phyloP scores from a whole-genome alignment of 177 flowering plant genomes.

The Vitis hybrid region DNA sequence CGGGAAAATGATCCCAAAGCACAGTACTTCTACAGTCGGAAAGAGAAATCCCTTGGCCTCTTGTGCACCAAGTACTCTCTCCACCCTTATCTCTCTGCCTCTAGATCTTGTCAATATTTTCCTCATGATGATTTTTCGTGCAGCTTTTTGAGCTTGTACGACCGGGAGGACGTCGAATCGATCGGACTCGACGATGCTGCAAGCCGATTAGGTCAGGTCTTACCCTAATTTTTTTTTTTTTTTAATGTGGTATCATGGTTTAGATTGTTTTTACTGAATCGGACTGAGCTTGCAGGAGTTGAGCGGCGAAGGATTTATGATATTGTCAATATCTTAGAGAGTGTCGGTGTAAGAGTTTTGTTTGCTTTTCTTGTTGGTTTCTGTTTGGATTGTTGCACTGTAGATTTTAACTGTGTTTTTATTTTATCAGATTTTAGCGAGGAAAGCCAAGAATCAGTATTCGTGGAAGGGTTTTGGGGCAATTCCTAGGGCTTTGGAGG shows the following conservation, averaged over 20 bases:
- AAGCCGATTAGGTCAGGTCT: slow-evolving; percentile 29
- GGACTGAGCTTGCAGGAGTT: slow-evolving; percentile 50
- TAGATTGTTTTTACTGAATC: not conserved
- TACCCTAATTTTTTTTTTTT: not conserved
- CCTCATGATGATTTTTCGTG: not conserved
- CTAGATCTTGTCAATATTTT: not conserved
- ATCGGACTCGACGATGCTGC: slow-evolving; percentile 77
- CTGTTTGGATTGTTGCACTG: not conserved
- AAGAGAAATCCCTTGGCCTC: slow-evolving; percentile 33
- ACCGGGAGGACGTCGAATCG: slow-evolving; percentile 56
- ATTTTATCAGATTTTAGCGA: slow-evolving; percentile 50
- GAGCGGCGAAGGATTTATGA: slow-evolving; percentile 88
- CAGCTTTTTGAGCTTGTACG: slow-evolving; percentile 69
- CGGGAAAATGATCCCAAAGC: slow-evolving; percentile 22
- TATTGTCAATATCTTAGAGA: slow-evolving; percentile 81
- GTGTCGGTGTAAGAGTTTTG: slow-evolving; percentile 62
- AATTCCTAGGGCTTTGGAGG: slow-evolving; percentile 58
- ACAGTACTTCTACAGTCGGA: slow-evolving; percentile 24
- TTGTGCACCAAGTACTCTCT: slow-evolving; percentile 29
- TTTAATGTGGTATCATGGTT: not conserved
- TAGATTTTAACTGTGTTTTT: slow-evolving; percentile 6
- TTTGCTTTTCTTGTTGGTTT: not conserved
- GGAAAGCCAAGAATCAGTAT: slow-evolving; percentile 74
- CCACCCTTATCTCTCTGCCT: not conserved
- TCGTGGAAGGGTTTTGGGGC: slow-evolving; percentile 76